Evolutionary conservation across 768 basidiomycete species (phyloP).

Genomic region (Cubamyces sp.): DNA sequence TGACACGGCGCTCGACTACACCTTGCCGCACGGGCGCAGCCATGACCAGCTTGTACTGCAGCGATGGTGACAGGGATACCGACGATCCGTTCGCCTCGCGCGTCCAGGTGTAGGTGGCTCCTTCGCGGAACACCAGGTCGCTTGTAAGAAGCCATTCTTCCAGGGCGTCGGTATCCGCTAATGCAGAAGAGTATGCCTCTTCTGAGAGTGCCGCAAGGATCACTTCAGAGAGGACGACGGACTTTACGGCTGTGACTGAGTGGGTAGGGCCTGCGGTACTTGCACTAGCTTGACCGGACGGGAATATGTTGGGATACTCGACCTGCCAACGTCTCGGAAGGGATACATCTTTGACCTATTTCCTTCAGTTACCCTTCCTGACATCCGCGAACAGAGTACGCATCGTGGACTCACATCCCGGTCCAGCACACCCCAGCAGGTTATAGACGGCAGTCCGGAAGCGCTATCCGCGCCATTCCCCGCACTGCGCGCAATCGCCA

Average conservation of each 20-base stretch:
- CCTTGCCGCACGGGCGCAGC: constrained; percentile 80
- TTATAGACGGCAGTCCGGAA: constrained; percentile 16
- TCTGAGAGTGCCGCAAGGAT: constrained; percentile 31
- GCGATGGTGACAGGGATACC: neutral
- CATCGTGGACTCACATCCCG: constrained; percentile 41
- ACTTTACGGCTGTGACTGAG: constrained; percentile 20
- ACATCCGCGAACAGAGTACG: constrained; percentile 27
- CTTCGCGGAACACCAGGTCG: constrained; percentile 54
- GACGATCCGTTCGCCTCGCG: constrained; percentile 14
- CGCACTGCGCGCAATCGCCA: constrained; percentile 22
- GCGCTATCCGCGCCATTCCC: constrained; percentile 1
- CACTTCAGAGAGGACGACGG: constrained; percentile 30
- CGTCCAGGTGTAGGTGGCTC: constrained; percentile 42
- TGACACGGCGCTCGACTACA: constrained; percentile 47
- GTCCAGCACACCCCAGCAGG: constrained; percentile 41
- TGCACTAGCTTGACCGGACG: neutral
- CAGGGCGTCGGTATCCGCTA: constrained; percentile 22
- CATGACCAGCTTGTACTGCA: constrained; percentile 51
- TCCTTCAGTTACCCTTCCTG: neutral
- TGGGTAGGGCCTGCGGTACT: constrained; percentile 16
- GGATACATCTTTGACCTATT: constrained; percentile 16
- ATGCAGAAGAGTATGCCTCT: constrained; percentile 29
- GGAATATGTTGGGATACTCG: constrained; percentile 22
- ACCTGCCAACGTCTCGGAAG: constrained; percentile 25
- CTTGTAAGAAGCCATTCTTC: constrained; percentile 31